Percentiles rank a stretch among this genome's conserved stretches.
Evolutionary conservation across 768 basidiomycete genomes (phyloP).

Genomic region (Zangia roseola): DNA sequence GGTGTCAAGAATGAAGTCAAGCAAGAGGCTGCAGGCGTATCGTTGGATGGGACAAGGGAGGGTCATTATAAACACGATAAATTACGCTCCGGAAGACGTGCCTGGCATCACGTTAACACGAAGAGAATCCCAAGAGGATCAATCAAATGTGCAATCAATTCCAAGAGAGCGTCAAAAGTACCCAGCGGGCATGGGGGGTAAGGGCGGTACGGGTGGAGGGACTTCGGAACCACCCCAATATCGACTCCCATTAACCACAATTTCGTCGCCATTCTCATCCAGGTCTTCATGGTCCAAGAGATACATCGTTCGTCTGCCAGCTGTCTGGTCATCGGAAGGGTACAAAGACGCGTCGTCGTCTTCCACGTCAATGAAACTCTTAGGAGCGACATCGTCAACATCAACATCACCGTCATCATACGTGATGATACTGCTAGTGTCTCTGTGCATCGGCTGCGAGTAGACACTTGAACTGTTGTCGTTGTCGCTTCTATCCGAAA

Average conservation of each 20-base stretch:
- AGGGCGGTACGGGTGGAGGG: constrained; percentile 22
- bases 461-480: constrained; percentile 19
- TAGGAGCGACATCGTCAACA: constrained; percentile 12
- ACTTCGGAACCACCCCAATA: constrained; percentile 18
- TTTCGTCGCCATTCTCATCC: constrained; percentile 23
- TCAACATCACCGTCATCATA: constrained; percentile 26
- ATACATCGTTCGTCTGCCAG: constrained; percentile 35
- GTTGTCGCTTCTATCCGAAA: constrained; percentile 19
- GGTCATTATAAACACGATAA: constrained; percentile 31
- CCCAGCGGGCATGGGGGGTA: constrained; percentile 17
- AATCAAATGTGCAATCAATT: not conserved
- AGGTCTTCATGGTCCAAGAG: constrained; percentile 28
- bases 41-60: constrained; percentile 6
- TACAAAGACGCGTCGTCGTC: constrained; percentile 32
- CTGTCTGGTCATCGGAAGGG: constrained; percentile 31
- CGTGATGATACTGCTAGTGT: constrained; percentile 14
- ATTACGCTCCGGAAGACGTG: constrained; percentile 15
- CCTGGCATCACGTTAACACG: constrained; percentile 1
- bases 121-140: constrained; percentile 9
- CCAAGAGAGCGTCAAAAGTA: constrained; percentile 23
- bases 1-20: constrained; percentile 14
- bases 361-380: constrained; percentile 15
- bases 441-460: constrained; percentile 15
- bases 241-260: constrained; percentile 16
- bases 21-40: constrained; percentile 2